phyloP scores from a whole-genome alignment of 768 basidiomycete species.

The Termitomyces sp. region DNA sequence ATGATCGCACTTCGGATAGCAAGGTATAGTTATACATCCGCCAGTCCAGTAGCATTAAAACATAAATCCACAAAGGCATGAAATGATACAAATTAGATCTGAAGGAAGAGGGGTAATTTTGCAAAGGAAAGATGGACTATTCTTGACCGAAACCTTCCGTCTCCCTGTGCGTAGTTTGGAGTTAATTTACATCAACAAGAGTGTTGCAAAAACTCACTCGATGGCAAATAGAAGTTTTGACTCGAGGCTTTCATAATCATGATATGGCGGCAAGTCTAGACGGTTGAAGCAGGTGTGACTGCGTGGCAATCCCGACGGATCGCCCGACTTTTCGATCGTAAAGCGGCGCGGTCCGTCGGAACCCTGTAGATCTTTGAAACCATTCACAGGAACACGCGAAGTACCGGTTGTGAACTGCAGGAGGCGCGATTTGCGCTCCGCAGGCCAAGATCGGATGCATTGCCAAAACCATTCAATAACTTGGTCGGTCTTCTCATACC shows the following conservation, averaged over 20 bases:
- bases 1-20: neutral
- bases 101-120: neutral
- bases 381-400: conserved; percentile 84
- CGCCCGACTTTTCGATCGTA: conserved; percentile 93
- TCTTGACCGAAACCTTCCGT: conserved; percentile 74
- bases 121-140: conserved; percentile 22
- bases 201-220: conserved; percentile 45
- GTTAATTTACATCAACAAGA: neutral
- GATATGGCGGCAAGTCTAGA: conserved; percentile 84
- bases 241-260: conserved; percentile 82
- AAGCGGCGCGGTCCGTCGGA: conserved; percentile 90
- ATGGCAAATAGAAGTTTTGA: conserved; percentile 81
- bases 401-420: conserved; percentile 88
- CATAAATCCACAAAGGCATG: neutral
- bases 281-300: conserved; percentile 95
- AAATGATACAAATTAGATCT: conserved; percentile 5
- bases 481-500: conserved; percentile 80
- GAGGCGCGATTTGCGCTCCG: conserved; percentile 81
- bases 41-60: neutral
- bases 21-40: neutral
- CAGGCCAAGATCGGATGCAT: conserved; percentile 83
- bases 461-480: conserved; percentile 98
- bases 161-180: conserved; percentile 40
- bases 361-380: conserved; percentile 92
- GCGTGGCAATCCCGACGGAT: conserved; percentile 81